phyloP scores from a whole-genome alignment of 2,329 filamentous ascomycete species.

The Pseudocercospora musae region DNA sequence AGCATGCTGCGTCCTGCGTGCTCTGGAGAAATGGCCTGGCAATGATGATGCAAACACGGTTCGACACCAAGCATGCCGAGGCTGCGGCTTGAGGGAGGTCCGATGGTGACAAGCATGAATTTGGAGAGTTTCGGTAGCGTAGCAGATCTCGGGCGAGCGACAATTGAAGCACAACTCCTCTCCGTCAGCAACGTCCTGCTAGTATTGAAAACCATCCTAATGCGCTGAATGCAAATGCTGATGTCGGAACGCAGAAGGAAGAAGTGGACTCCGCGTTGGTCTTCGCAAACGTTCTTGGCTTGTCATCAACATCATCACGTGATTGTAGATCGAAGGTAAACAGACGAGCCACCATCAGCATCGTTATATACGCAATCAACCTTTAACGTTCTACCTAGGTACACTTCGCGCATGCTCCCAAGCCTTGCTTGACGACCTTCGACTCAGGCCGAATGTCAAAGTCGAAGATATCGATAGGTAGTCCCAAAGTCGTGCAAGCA shows the following conservation, averaged over 20 bases:
- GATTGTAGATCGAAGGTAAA: too few species aligned
- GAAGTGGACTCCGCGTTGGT: background rate
- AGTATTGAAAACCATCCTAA: too few species aligned
- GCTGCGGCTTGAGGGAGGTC: background rate
- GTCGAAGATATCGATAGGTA: conserved; percentile 93
- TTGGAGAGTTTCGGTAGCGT: background rate
- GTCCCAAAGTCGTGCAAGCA: conserved; percentile 80
- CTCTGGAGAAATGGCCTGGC: background rate
- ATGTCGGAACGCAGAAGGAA: background rate
- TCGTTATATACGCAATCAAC: too few species aligned
- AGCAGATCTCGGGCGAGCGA: background rate
- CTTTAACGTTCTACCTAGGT: background rate
- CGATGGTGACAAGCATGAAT: background rate
- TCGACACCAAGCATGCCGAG: background rate
- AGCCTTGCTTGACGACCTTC: conserved; percentile 59
- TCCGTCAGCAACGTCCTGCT: background rate
- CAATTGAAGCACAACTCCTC: background rate
- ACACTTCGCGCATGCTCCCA: conserved; percentile 63
- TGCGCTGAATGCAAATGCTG: background rate
- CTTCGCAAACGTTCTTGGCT: background rate
- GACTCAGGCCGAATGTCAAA: conserved; percentile 78
- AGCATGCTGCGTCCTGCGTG: background rate
- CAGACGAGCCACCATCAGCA: too few species aligned
- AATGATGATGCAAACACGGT: too few species aligned
- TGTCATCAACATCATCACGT: background rate